Evolutionary conservation across 306 rosid species (phyloP).

Genomic region (Dicorynia guianensis): DNA sequence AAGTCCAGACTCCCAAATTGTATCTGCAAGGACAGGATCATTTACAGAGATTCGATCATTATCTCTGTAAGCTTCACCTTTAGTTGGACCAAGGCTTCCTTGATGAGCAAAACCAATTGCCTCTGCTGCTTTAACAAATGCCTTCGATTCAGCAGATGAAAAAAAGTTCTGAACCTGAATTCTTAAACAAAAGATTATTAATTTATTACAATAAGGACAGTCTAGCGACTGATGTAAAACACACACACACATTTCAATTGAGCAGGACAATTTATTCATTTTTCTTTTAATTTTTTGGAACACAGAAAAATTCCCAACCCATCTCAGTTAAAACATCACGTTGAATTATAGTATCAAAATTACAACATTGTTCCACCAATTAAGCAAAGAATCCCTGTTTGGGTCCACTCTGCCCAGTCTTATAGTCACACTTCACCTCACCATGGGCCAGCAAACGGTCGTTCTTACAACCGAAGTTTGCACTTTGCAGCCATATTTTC

Average conservation of each 20-base stretch:
- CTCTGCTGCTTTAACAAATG: constrained; percentile 76
- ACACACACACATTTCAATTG: not conserved
- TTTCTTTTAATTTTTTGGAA: constrained; percentile 17
- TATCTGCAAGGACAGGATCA: constrained; percentile 72
- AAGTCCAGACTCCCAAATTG: constrained; percentile 84
- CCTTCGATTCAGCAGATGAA: constrained; percentile 75
- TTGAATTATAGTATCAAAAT: not conserved
- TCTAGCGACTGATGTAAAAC: not conserved
- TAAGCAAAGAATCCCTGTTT: not conserved
- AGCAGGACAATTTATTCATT: not conserved
- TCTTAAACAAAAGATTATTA: constrained; percentile 30
- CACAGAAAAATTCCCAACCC: not conserved
- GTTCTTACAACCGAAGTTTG: not conserved
- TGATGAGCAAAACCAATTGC: constrained; percentile 80
- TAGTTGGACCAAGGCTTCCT: constrained; percentile 86
- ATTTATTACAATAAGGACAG: constrained; percentile 19
- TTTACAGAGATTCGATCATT: constrained; percentile 79
- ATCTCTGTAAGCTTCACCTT: constrained; percentile 92
- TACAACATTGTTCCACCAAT: constrained; percentile 5
- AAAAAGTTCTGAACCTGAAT: constrained; percentile 77
- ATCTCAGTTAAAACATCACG: not conserved
- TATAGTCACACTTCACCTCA: not conserved
- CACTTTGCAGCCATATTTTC: not conserved
- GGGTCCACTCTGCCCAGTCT: not conserved
- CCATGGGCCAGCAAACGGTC: not conserved